Evolutionary conservation across 345 rosid species (phyloP).

Genomic region (Eucalyptus albens): DNA sequence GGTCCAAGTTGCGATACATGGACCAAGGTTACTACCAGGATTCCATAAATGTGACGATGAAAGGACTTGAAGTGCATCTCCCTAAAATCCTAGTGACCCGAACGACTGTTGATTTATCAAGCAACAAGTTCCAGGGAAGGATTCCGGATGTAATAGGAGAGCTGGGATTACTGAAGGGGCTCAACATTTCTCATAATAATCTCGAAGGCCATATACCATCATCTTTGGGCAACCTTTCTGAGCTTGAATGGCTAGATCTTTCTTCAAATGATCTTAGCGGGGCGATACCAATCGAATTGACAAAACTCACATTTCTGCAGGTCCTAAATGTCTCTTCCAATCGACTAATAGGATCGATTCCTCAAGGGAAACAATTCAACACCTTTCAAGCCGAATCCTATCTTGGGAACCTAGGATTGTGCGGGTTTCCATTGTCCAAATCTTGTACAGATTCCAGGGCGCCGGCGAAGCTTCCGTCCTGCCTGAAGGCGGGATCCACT

Average conservation of each 20-base stretch:
- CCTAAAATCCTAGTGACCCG: neutral
- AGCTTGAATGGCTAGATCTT: neutral
- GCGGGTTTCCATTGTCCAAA: neutral
- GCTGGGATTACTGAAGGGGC: neutral
- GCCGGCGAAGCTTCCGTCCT: neutral
- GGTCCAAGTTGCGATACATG: neutral
- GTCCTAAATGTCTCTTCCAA: neutral
- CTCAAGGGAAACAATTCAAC: neutral
- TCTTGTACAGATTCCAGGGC: neutral
- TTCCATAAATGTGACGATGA: neutral
- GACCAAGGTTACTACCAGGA: neutral
- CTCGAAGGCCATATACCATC: neutral
- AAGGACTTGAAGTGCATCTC: neutral
- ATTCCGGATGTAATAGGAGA: neutral
- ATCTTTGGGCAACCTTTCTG: neutral
- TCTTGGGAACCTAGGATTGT: neutral
- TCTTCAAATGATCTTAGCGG: neutral
- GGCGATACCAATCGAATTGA: neutral
- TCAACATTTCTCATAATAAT: neutral
- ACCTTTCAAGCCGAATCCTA: neutral
- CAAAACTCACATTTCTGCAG: neutral
- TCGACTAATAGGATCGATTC: neutral
- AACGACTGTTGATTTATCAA: neutral
- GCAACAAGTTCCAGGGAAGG: neutral
- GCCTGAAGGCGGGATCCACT: neutral